Evolutionary conservation across 2,329 filamentous ascomycete genomes (phyloP).

Genomic region (Colletotrichum neosansevieriae): DNA sequence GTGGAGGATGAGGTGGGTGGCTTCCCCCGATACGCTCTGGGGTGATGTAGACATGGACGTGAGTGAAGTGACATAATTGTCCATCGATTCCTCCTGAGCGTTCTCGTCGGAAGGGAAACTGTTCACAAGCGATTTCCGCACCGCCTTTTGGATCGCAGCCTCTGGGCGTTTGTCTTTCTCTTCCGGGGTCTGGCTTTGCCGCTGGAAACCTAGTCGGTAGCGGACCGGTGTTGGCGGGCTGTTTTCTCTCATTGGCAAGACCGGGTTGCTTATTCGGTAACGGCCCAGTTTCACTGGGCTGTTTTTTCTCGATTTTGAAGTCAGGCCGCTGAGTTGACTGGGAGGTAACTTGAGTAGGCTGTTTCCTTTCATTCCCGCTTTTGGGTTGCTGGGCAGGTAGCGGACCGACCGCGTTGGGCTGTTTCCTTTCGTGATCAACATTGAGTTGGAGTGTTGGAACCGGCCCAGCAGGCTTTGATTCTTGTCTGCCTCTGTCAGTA

Average conservation of each 20-base stretch:
- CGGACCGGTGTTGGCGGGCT: background rate
- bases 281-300: background rate
- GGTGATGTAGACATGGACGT: conserved; percentile 37
- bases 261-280: background rate
- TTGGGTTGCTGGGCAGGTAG: background rate
- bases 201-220: conserved; percentile 8
- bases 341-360: background rate
- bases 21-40: conserved; percentile 6
- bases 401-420: background rate
- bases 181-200: conserved; percentile 2
- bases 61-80: conserved; percentile 25
- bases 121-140: conserved; percentile 18
- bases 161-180: background rate
- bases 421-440: background rate
- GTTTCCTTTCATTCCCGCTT: background rate
- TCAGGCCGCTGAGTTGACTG: background rate
- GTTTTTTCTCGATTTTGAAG: background rate
- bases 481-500: background rate
- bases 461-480: background rate
- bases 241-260: background rate
- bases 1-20: background rate
- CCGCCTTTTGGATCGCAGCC: conserved; percentile 30
- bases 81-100: background rate
- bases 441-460: background rate
- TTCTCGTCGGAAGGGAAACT: conserved; percentile 11